A percentile compares a stretch with the other conserved stretches of the same genome.
phyloP scores from a whole-genome alignment of 805 yeast species.

The Trichomonascus vanleenenianus region DNA sequence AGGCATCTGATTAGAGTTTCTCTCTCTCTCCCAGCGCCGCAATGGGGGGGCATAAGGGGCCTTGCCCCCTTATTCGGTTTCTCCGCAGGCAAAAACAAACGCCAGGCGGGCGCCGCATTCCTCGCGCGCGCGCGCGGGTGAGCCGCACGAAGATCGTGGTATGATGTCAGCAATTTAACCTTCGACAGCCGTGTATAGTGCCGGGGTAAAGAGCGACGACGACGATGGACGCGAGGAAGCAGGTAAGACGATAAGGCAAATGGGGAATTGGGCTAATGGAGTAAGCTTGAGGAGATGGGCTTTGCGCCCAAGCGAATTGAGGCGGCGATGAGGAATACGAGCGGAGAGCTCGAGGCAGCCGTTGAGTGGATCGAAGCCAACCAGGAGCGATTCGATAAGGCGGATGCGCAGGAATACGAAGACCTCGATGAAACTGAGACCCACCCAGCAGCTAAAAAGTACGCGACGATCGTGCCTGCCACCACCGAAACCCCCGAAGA shows the following conservation, averaged over 20 bases:
- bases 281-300: conserved; percentile 26
- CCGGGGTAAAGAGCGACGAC: too few relatives aligned
- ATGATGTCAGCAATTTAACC: too few relatives aligned
- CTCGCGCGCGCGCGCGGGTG: too few relatives aligned
- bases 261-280: background rate
- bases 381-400: conserved; percentile 20
- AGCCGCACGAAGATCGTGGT: too few relatives aligned
- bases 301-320: conserved; percentile 26
- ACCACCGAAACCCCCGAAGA: conserved; percentile 5
- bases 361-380: conserved; percentile 27
- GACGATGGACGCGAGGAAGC: too few relatives aligned
- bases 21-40: background rate
- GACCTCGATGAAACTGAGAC: conserved; percentile 1
- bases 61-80: background rate
- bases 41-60: too few relatives aligned
- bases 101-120: too few relatives aligned
- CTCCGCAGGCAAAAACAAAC: too few relatives aligned
- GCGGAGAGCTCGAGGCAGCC: conserved; percentile 22
- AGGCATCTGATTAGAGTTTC: background rate
- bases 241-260: background rate
- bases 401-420: conserved; percentile 13
- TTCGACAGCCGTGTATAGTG: background rate
- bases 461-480: background rate
- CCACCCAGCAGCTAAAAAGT: background rate
- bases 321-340: conserved; percentile 21